A percentile compares a stretch with the other conserved stretches of the same genome.
These are phyloP conservation scores for Ceratocystis papillata DNA, from an alignment of 2,329 filamentous ascomycete species.

Conservation along the genomic window DNA sequence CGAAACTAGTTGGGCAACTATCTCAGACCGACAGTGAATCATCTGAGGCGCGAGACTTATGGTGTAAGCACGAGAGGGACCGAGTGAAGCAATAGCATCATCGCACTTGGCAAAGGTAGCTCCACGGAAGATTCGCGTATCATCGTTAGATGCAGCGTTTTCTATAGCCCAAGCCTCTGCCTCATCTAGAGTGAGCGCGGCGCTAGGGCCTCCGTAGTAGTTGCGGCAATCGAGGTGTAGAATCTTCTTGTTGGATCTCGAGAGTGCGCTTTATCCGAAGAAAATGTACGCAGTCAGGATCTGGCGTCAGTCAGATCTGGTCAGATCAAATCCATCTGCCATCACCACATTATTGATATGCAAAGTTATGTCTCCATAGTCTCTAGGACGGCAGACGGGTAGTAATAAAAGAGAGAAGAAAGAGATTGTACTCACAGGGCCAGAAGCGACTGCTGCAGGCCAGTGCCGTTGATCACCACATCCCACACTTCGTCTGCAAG, in stretches of 20 bases:
- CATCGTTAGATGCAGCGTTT: constrained; percentile 29
- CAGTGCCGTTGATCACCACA: constrained; percentile 67
- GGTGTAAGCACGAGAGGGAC: constrained; percentile 59
- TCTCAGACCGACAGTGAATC: constrained; percentile 68
- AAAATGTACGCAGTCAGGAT: constrained; percentile 33
- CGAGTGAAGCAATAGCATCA: constrained; percentile 41
- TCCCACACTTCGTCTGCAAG: constrained; percentile 67
- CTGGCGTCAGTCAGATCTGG: constrained; percentile 55
- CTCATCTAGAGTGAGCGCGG: constrained; percentile 75
- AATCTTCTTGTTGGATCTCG: constrained; percentile 80
- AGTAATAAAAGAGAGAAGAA: constrained; percentile 17
- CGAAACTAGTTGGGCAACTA: constrained; percentile 73
- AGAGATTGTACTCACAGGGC: constrained; percentile 51
- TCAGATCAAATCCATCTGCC: constrained; percentile 19
- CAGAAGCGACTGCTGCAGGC: constrained; percentile 66
- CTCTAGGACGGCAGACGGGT: constrained; percentile 31
- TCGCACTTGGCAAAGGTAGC: constrained; percentile 32
- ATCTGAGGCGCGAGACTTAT: constrained; percentile 76
- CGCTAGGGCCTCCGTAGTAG: constrained; percentile 80
- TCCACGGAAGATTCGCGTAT: constrained; percentile 31
- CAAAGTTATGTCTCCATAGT: constrained; percentile 27
- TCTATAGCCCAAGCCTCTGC: constrained; percentile 54
- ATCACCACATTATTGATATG: constrained; percentile 19
- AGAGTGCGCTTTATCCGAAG: constrained; percentile 59
- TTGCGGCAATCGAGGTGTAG: constrained; percentile 79